Evolutionary conservation across 345 rosid species (phyloP).

Genomic region (Pugionium dolabratum): DNA sequence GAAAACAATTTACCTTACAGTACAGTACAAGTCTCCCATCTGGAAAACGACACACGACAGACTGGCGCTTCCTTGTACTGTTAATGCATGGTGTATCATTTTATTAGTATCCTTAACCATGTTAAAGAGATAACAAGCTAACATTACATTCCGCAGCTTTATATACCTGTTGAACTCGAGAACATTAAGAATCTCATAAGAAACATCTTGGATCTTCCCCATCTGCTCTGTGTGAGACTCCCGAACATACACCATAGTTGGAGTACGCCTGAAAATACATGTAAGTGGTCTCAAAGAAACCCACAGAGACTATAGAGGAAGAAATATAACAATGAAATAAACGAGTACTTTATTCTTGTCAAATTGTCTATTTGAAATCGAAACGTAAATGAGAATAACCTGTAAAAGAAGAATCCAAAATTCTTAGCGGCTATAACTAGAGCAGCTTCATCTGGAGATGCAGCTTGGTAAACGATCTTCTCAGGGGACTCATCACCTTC

Average conservation of each 20-base stretch:
- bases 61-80: slow-evolving; percentile 98
- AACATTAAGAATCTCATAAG: slow-evolving; percentile 92
- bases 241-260: slow-evolving; percentile 84
- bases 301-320: slow-evolving; percentile 10
- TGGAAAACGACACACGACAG: slow-evolving; percentile 93
- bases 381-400: slow-evolving; percentile 44
- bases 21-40: slow-evolving; percentile 94
- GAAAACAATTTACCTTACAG: slow-evolving; percentile 72
- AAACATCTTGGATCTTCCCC: slow-evolving; percentile 76
- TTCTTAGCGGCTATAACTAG: slow-evolving; percentile 94
- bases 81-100: slow-evolving; percentile 22
- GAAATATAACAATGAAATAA: not conserved
- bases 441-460: slow-evolving; percentile 99
- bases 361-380: slow-evolving; percentile 16
- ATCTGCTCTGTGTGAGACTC: slow-evolving; percentile 95
- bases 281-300: slow-evolving; percentile 34
- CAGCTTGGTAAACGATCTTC: slow-evolving; percentile 92
- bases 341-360: not conserved
- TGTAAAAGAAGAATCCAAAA: slow-evolving; percentile 97
- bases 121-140: slow-evolving; percentile 14
- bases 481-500: slow-evolving; percentile 98
- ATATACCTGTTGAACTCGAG: slow-evolving; percentile 91
- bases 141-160: not conserved
- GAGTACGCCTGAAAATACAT: slow-evolving; percentile 70
- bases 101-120: slow-evolving; percentile 15